These are phyloP conservation scores for Ajuga reptans DNA, from an alignment of 305 asterid species.

Conservation along the genomic window DNA sequence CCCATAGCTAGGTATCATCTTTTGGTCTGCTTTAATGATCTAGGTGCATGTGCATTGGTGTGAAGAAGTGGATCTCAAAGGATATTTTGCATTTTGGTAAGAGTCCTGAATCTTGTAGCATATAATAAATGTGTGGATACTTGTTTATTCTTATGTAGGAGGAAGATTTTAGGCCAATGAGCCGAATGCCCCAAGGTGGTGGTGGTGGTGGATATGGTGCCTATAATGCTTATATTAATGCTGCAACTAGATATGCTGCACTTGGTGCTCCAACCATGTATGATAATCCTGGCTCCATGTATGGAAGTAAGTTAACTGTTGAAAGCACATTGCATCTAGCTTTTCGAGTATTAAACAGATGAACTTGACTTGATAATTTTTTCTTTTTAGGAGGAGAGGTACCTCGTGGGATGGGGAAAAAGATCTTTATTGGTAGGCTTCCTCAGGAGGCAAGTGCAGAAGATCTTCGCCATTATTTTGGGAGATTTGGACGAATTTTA, in stretches of 20 bases:
- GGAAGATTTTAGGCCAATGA: slow-evolving; percentile 70
- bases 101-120: neutral
- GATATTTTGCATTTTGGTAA: neutral
- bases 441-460: slow-evolving; percentile 96
- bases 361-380: slow-evolving; percentile 5
- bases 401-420: slow-evolving; percentile 85
- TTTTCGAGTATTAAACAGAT: neutral
- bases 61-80: neutral
- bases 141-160: slow-evolving; percentile 38
- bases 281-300: slow-evolving; percentile 63
- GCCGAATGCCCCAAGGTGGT: slow-evolving; percentile 62
- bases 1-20: neutral
- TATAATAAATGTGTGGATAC: neutral
- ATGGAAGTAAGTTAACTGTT: slow-evolving; percentile 65
- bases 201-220: slow-evolving; percentile 94
- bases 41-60: neutral
- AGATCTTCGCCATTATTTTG: slow-evolving; percentile 90
- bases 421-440: slow-evolving; percentile 93
- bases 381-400: slow-evolving; percentile 47
- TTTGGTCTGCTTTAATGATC: neutral
- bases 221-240: slow-evolving; percentile 79
- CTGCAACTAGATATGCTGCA: slow-evolving; percentile 97
- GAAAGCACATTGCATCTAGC: neutral
- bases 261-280: slow-evolving; percentile 91
- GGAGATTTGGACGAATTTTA: slow-evolving; percentile 83